Percentiles rank a stretch among this genome's conserved stretches.
Evolutionary conservation across 345 rosid species (phyloP).

Genomic region (Trapa incisa): DNA sequence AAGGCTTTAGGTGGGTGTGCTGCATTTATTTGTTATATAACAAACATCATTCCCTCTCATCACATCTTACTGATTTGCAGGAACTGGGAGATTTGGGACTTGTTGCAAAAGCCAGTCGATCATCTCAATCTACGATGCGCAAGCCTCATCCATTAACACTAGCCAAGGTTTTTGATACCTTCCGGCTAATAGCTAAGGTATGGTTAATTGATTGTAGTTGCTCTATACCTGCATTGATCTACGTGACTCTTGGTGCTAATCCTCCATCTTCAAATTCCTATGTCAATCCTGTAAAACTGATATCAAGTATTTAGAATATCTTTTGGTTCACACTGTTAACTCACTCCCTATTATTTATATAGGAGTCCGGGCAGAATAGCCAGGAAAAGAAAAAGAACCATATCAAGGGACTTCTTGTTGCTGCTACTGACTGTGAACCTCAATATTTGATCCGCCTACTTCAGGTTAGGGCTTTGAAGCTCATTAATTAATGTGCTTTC

Average conservation of each 20-base stretch:
- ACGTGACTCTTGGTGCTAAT: background rate
- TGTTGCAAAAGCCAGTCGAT: slow-evolving; percentile 90
- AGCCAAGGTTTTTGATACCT: slow-evolving; percentile 60
- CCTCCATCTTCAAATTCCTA: background rate
- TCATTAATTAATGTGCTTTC: slow-evolving; percentile 1
- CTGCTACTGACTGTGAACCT: slow-evolving; percentile 93
- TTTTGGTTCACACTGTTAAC: background rate
- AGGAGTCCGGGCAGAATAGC: slow-evolving; percentile 96
- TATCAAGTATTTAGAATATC: background rate
- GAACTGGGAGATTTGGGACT: slow-evolving; percentile 83
- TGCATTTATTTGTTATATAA: background rate
- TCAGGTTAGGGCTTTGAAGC: slow-evolving; percentile 42
- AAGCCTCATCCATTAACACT: slow-evolving; percentile 77
- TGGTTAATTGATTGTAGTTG: background rate
- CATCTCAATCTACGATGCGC: slow-evolving; percentile 83
- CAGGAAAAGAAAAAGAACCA: slow-evolving; percentile 86
- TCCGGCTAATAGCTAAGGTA: slow-evolving; percentile 86
- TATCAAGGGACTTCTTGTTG: slow-evolving; percentile 88
- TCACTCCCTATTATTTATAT: slow-evolving; percentile 10
- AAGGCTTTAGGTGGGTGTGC: background rate
- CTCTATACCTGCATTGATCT: background rate
- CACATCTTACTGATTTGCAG: slow-evolving; percentile 20
- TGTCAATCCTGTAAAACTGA: background rate
- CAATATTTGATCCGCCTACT: slow-evolving; percentile 81
- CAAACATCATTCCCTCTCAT: background rate